Evolutionary conservation across 352 stramenopile species (phyloP), one percentile per base, ranked within the genome.

Genomic region (Globisporangium polare): DNA sequence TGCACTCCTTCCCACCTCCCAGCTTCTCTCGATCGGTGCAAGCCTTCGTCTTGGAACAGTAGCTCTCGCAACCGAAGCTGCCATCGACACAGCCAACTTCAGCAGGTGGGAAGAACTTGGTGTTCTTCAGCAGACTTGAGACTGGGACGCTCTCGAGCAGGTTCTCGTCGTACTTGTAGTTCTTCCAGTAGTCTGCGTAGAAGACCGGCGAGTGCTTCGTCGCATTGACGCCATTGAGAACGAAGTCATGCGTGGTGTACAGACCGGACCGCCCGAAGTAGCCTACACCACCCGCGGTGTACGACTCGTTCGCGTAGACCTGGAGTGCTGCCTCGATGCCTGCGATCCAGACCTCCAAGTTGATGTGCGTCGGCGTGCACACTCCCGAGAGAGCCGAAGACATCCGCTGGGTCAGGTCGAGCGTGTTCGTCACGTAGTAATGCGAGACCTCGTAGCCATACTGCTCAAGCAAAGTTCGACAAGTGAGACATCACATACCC

Each of bases 241-340:
- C 72, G 20, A 85, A 80, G 24, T 74, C 46, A 20, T 61, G 57
- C 2, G 69, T 74, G 0, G 77, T 85, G 62, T 83, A 87, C 12
- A 86, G 27, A 0, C 77, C 75, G 1, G 72, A 67, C 0, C 68
- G 59, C 2, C 75, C 71, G 2, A 72, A 71, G 60, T 84, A 83
- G 0, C 69, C 72, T 1, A 80, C 31, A 2, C 67, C 63, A 15
- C 78, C 78, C 0, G 57, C 63, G 0, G 47, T 53, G 42, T 72
- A 82, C 12, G 68, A 71, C n/a, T 85, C 75, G 47, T 88, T 85
- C 7, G 68, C 52, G 57, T 83, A 86, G 13, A 75, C 49, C 15
- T 58, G 53, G 7, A 85, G 53, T n/a, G 42, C n/a, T 5, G 58
- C 55, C n/a, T 81, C 64, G 5, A 77, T 80, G 26, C 67, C 74